A percentile compares a stretch with the other conserved stretches of the same genome.
phyloP scores from a whole-genome alignment of 495 filamentous ascomycete genomes.

The Lophiostoma macrostomum region DNA sequence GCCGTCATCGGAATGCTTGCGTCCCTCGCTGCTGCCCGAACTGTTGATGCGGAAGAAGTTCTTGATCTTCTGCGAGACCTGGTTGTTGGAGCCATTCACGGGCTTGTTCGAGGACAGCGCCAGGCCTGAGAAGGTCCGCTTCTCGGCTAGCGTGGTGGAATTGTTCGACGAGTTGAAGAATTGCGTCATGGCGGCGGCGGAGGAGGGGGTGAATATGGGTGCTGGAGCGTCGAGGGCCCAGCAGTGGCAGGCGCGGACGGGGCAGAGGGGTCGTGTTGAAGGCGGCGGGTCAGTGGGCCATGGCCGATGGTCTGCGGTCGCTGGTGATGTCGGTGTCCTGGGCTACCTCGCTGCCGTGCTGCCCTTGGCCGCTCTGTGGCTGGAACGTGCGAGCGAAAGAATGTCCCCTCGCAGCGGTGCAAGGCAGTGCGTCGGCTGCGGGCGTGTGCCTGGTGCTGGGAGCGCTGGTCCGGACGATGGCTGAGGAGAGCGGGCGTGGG shows the following conservation, averaged over 20 bases:
- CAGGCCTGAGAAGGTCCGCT: conserved; percentile 38
- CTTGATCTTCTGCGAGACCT: conserved; percentile 86
- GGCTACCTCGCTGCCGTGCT: conserved; percentile 8
- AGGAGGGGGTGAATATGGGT: not conserved
- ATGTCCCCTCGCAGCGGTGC: no score
- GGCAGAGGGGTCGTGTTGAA: not conserved
- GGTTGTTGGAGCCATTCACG: conserved; percentile 47
- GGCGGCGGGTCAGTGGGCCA: conserved; percentile 14
- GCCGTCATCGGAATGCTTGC: conserved; percentile 49
- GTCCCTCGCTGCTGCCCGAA: conserved; percentile 40
- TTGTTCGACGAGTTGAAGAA: conserved; percentile 38
- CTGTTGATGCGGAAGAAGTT: conserved; percentile 97
- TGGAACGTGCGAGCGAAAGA: no score
- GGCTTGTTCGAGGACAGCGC: conserved; percentile 40
- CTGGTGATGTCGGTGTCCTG: conserved; percentile 15
- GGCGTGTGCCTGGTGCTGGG: no score
- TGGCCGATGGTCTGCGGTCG: conserved; percentile 3
- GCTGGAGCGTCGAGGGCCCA: not conserved
- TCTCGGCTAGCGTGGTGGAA: conserved; percentile 33
- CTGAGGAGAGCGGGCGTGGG: no score
- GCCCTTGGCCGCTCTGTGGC: no score
- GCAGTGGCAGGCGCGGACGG: not conserved
- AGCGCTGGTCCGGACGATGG: no score
- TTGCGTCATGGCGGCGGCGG: conserved; percentile 36
- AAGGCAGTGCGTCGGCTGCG: no score